phyloP scores from a whole-genome alignment of 176 grass and related monocot genomes.

The Otatea glauca region DNA sequence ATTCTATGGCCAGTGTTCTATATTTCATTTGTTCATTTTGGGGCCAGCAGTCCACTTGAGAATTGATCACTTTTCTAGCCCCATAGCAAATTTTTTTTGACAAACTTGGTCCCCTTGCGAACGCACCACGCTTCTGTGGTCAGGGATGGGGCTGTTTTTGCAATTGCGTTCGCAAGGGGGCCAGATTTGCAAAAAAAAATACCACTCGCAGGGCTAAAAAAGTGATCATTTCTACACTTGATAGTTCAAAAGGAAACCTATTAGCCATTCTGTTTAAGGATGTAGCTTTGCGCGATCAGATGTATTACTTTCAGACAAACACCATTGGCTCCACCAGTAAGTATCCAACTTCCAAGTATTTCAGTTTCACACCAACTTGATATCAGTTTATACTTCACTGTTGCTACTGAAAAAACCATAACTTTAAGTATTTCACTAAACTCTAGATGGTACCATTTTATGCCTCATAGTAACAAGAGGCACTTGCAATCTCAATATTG shows the following conservation, averaged over 20 bases:
- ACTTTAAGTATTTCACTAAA: constrained; percentile 9
- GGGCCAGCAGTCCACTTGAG: background rate
- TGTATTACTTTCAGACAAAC: background rate
- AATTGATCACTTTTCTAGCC: too few relatives aligned
- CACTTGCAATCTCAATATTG: background rate
- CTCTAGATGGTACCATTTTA: background rate
- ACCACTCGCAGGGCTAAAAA: too few relatives aligned
- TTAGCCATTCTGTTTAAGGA: constrained; percentile 6
- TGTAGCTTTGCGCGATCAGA: background rate
- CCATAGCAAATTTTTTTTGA: too few relatives aligned
- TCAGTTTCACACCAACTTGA: background rate
- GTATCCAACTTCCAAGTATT: background rate
- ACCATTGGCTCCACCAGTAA: background rate
- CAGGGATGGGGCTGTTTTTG: too few relatives aligned
- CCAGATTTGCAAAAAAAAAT: too few relatives aligned
- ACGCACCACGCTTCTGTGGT: too few relatives aligned
- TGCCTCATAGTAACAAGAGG: background rate
- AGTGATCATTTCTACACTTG: background rate
- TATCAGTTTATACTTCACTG: constrained; percentile 1
- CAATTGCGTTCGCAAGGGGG: too few relatives aligned
- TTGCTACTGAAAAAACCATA: background rate
- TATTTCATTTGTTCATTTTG: background rate
- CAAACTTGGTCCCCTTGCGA: too few relatives aligned
- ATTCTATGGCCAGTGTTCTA: background rate
- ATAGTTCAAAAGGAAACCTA: background rate